A percentile compares a stretch with the other conserved stretches of the same genome.
phyloP scores from a whole-genome alignment of 1,284 basidiomycete genomes.

The Cutaneotrichosporon daszewskae region DNA sequence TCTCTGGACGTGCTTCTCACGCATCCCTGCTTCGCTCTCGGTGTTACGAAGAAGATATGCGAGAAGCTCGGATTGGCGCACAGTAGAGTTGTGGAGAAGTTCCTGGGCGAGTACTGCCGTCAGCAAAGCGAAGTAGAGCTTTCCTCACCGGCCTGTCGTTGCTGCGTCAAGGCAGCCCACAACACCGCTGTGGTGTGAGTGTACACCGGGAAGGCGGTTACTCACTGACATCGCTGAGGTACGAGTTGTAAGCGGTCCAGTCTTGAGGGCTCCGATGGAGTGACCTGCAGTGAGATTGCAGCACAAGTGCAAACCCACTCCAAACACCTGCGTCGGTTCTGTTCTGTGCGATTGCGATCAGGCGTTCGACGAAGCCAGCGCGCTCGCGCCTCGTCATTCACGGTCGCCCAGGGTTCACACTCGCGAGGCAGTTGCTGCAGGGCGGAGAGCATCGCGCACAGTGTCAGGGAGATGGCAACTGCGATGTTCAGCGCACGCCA shows the following conservation, averaged over 20 bases:
- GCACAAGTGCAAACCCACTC: slow-evolving; percentile 17
- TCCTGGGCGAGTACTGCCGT: slow-evolving; percentile 24
- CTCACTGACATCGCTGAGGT: slow-evolving; percentile 42
- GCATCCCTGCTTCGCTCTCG: no score
- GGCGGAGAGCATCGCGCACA: slow-evolving; percentile 42
- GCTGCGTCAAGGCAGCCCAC: slow-evolving; percentile 31
- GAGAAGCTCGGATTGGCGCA: slow-evolving; percentile 34
- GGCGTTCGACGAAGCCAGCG: slow-evolving; percentile 2
- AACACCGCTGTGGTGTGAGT: slow-evolving; percentile 28
- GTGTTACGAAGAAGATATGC: no score
- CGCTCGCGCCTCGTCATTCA: slow-evolving; percentile 1
- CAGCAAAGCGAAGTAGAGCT: neutral
- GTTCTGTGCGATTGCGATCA: neutral
- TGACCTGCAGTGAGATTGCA: slow-evolving; percentile 27
- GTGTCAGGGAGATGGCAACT: slow-evolving; percentile 45
- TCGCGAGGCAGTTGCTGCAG: slow-evolving; percentile 32
- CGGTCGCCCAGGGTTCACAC: slow-evolving; percentile 29
- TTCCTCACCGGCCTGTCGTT: slow-evolving; percentile 27
- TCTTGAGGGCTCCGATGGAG: slow-evolving; percentile 46
- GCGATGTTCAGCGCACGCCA: neutral
- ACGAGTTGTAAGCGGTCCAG: slow-evolving; percentile 44
- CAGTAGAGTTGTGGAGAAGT: no score
- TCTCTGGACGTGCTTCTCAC: no score
- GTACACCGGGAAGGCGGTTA: neutral
- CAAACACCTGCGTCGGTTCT: slow-evolving; percentile 17